Percentiles rank a stretch among this genome's conserved stretches.
These are phyloP conservation scores for Populus tremula DNA, from an alignment of 345 rosid genomes.

Conservation along the genomic window DNA sequence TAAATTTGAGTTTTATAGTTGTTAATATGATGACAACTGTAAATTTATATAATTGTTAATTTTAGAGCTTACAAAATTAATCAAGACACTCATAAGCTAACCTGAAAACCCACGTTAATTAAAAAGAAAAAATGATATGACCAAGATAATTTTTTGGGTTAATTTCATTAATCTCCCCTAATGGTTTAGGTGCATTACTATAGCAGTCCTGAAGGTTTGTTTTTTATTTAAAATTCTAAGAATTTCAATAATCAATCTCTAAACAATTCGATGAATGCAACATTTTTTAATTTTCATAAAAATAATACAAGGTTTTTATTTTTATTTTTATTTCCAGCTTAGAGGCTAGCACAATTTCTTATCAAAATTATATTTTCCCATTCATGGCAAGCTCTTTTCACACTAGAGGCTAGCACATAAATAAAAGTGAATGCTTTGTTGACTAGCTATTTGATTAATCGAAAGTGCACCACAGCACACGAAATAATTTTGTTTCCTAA, in stretches of 20 bases:
- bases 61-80: accelerated
- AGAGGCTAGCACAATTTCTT: too few species aligned
- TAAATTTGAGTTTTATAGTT: accelerated
- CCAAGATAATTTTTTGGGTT: background rate
- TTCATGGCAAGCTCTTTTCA: too few species aligned
- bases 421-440: background rate
- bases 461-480: background rate
- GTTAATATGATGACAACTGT: accelerated
- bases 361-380: too few species aligned
- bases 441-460: background rate
- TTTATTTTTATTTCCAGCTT: background rate
- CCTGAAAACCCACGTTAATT: too few species aligned
- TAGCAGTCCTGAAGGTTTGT: background rate
- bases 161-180: background rate
- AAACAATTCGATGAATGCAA: too few species aligned
- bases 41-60: too few species aligned
- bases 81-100: too few species aligned
- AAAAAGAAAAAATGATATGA: background rate
- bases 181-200: background rate
- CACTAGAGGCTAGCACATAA: background rate
- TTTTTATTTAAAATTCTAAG: too few species aligned
- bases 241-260: too few species aligned
- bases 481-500: background rate
- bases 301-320: too few species aligned
- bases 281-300: too few species aligned